These are phyloP conservation scores for Gillenia trifoliata DNA, from an alignment of 306 rosid genomes.

Conservation along the genomic window DNA sequence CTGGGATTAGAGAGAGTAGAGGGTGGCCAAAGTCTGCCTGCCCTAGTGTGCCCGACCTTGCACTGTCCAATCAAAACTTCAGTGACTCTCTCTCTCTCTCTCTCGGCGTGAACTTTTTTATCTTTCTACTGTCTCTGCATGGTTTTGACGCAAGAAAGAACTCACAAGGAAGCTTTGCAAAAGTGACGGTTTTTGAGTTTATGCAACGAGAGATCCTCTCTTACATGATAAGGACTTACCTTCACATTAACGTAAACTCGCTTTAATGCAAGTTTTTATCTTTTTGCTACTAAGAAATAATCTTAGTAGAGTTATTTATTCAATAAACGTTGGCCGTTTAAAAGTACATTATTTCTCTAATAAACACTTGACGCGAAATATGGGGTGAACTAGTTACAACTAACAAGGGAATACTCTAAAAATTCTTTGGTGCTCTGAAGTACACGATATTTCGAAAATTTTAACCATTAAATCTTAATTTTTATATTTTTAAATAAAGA, in stretches of 20 bases:
- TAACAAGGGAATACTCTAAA: no score
- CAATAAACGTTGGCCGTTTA: no score
- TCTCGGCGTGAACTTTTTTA: not conserved
- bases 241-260: no score
- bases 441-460: no score
- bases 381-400: no score
- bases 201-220: not conserved
- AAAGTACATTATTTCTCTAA: not conserved
- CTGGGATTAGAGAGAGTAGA: not conserved
- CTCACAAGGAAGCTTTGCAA: not conserved
- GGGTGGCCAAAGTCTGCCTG: slow-evolving; percentile 24
- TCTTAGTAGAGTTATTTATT: no score
- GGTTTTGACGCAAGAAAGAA: not conserved
- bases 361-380: not conserved
- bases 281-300: no score
- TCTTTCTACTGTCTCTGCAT: not conserved
- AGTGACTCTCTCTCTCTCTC: slow-evolving; percentile 3
- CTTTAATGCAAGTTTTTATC: no score
- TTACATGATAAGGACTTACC: no score
- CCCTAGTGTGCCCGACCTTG: slow-evolving; percentile 42
- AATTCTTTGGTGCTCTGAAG: no score
- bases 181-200: not conserved
- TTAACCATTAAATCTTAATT: no score
- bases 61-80: slow-evolving; percentile 33
- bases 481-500: no score